Evolutionary conservation across 2,329 filamentous ascomycete species (phyloP), one percentile per base, ranked within the genome.

Genomic region (Elsinoe batatas): DNA sequence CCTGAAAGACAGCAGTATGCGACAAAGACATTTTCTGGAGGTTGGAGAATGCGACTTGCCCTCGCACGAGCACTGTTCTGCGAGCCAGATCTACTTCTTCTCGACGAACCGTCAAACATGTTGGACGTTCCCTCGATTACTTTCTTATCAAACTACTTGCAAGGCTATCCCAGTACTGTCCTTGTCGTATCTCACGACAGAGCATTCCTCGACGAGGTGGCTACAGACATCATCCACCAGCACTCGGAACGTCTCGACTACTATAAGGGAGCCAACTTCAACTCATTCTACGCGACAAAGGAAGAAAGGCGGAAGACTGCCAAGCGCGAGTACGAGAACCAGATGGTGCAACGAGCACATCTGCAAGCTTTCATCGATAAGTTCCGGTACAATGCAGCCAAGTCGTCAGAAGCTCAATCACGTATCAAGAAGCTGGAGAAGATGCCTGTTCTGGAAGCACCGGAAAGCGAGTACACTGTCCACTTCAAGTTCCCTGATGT

Each of bases 61-160:
- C 79, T 98, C 60, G 93, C 93, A 11, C 80, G 93, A 79, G 93
- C 93, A 12, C 81, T 98, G 35, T 98, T 98, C 77, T 98, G 93
- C 75, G 93, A 98, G 70, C 93, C 93, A 42, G 93, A 98, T 73
- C 77, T 98, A 53, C 75, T 98, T 58, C 80, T 98, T 69, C 89
- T 98, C 64, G 93, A 98, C 76, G 93, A 98, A 83, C 93, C 93
- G 74, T 97, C 91, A 56, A 97, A 97, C 83, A 97, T 97, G 91
- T 90, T 98, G 88, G 93, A 97, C 74, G 93, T 98, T 57, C 93
- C 93, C n/a, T 97, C 93, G 20, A 97, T 98, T 68, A 94, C 93
- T 56, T 98, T 97, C 81, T 80, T 98, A 69, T 87, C 91, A 47
- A 91, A 91, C 67, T 98, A 98, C 68, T 85, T 98, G 7, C 91